phyloP scores from a whole-genome alignment of 2,329 filamentous ascomycete species.

The Torrubiellomyces zombiae region DNA sequence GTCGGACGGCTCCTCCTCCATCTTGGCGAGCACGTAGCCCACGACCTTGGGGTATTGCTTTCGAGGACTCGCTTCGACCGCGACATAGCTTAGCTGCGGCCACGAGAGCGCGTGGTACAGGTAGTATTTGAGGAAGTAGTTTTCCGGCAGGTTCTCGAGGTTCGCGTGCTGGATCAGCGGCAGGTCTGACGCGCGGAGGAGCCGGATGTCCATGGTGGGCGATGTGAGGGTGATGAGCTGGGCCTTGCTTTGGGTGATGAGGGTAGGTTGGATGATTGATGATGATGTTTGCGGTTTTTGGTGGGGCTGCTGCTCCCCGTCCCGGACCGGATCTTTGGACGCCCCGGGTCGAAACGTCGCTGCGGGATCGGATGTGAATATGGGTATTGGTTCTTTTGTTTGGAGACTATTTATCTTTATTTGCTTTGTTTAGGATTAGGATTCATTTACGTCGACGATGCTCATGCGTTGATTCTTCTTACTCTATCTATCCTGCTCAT shows the following conservation, averaged over 20 bases:
- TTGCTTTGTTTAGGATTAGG: too few species aligned
- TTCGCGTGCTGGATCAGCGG: conserved; percentile 94
- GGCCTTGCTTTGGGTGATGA: background rate
- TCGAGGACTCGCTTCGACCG: conserved; percentile 73
- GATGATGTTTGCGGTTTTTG: too few species aligned
- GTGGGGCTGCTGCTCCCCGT: too few species aligned
- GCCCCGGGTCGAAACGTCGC: too few species aligned
- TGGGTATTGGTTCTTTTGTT: too few species aligned
- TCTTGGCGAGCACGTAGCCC: conserved; percentile 97
- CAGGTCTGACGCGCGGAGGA: conserved; percentile 68
- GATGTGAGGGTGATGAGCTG: background rate
- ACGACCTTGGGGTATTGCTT: conserved; percentile 93
- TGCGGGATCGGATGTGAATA: too few species aligned
- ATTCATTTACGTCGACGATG: too few species aligned
- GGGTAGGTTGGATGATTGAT: too few species aligned
- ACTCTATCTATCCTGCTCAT: too few species aligned
- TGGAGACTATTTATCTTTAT: too few species aligned
- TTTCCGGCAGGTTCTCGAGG: conserved; percentile 96
- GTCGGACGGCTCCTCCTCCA: conserved; percentile 93
- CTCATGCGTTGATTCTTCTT: too few species aligned
- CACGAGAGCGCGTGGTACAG: conserved; percentile 96
- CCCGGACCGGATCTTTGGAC: too few species aligned
- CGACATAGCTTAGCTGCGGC: conserved; percentile 94
- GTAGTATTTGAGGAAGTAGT: conserved; percentile 99
- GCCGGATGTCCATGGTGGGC: conserved; percentile 69